phyloP scores from a whole-genome alignment of 768 basidiomycete genomes.

The Mycena polygramma region DNA sequence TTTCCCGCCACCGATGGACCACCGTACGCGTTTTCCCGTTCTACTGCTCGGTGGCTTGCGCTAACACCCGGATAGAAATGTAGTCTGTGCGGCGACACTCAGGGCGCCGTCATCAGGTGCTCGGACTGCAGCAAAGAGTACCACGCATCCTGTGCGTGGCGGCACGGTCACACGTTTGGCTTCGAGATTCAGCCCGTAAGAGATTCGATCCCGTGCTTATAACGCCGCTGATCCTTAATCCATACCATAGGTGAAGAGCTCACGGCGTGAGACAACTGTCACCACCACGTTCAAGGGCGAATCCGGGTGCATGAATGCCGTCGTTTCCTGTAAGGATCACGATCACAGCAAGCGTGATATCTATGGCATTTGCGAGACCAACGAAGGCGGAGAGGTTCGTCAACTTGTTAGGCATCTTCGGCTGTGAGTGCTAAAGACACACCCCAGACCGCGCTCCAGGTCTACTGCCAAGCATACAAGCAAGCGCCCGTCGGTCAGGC shows the following conservation, averaged over 20 bases:
- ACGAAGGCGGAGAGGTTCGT: conserved; percentile 84
- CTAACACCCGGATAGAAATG: conserved; percentile 67
- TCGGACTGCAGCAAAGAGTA: conserved; percentile 84
- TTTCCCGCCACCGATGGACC: conserved; percentile 80
- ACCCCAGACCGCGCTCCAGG: conserved; percentile 87
- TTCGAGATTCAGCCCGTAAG: conserved; percentile 92
- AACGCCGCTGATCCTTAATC: background rate
- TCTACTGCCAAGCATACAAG: conserved; percentile 89
- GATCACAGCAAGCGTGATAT: conserved; percentile 73
- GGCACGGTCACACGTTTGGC: conserved; percentile 84
- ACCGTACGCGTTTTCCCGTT: conserved; percentile 62
- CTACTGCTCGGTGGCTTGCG: background rate
- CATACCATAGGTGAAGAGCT: conserved; percentile 76
- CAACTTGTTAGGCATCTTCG: conserved; percentile 3
- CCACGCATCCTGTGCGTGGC: conserved; percentile 94
- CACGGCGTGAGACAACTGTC: conserved; percentile 74
- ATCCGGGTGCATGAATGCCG: conserved; percentile 82
- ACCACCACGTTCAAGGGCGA: conserved; percentile 83
- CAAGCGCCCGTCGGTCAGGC: conserved; percentile 78
- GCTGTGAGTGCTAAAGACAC: background rate
- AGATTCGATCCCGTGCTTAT: conserved; percentile 18
- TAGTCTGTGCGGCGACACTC: conserved; percentile 74
- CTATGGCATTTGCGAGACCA: conserved; percentile 87
- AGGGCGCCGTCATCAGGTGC: conserved; percentile 89
- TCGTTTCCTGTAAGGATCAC: conserved; percentile 86